Evolutionary conservation across 225 moss, liverwort and hornwort species (phyloP), one percentile per base, ranked within the genome.

Genomic region (Lunularia cruciata): DNA sequence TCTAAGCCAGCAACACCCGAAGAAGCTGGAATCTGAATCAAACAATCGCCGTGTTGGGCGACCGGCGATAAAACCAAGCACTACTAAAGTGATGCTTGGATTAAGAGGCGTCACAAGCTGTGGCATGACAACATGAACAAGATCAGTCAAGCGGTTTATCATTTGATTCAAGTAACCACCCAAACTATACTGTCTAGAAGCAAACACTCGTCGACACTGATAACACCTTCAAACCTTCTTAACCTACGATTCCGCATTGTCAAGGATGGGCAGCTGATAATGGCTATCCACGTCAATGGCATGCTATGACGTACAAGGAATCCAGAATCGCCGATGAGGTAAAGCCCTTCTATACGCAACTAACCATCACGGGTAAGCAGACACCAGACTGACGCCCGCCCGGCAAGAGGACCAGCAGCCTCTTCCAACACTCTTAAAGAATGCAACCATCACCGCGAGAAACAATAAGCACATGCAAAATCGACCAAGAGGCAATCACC

Each of bases 401-500:
- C n/a, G n/a, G n/a, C n/a, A n/a, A n/a, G n/a, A n/a, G n/a, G n/a
- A n/a, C n/a, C n/a, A n/a, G n/a, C n/a, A n/a, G n/a, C n/a, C n/a
- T n/a, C n/a, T n/a, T n/a, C n/a, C n/a, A n/a, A n/a, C n/a, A n/a
- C n/a, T n/a, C n/a, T n/a, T n/a, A n/a, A n/a, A n/a, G n/a, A n/a
- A n/a, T n/a, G n/a, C n/a, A n/a, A n/a, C n/a, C n/a, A n/a, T n/a
- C n/a, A n/a, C n/a, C n/a, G n/a, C n/a, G n/a, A n/a, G n/a, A n/a
- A n/a, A n/a, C n/a, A n/a, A n/a, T n/a, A n/a, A n/a, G n/a, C n/a
- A 22, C 23, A 61, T 40, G 38, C 61, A 26, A 6, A 60, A 60
- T 60, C 36, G 18, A 38, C 60, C 35, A 60, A 23, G 2, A 15
- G n/a, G 22, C 31, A 34, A 53, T 20, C 23, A 23, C 57, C 3